Conservation (phyloP, 192 early-diverging fungal genomes). For the Linnemannia exigua region DNA sequence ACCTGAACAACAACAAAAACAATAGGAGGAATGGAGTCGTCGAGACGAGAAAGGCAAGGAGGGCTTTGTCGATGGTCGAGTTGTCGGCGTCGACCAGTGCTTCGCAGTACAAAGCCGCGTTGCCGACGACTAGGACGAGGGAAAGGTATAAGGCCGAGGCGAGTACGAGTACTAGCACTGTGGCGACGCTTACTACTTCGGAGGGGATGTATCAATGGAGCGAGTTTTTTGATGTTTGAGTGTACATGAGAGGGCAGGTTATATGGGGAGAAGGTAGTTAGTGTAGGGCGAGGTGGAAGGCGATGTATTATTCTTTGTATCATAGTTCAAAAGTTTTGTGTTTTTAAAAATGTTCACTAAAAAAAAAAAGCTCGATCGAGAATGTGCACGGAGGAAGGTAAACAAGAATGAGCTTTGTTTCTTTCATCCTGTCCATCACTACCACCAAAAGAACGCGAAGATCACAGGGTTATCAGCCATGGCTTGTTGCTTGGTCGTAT, state of each 20-base stretch:
- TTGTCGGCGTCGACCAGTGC: not conserved
- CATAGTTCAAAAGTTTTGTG: no score
- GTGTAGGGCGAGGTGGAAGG: not conserved
- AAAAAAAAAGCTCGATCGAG: no score
- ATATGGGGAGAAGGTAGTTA: not conserved
- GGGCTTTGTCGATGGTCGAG: constrained; percentile 23
- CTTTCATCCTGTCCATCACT: no score
- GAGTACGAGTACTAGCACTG: not conserved
- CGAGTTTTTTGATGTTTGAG: constrained; percentile 14
- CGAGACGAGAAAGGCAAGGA: not conserved
- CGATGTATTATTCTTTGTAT: not conserved
- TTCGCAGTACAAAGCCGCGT: not conserved
- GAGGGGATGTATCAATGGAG: constrained; percentile 13
- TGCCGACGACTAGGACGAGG: not conserved
- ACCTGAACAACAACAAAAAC: not conserved
- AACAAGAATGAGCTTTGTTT: no score
- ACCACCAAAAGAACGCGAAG: no score
- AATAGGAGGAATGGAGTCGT: no score
- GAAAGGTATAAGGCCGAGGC: not conserved
- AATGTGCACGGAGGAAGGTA: no score
- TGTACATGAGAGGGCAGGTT: not conserved
- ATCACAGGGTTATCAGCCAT: no score
- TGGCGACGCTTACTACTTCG: not conserved
- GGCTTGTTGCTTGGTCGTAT: no score
- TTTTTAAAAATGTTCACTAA: no score